phyloP scores from a whole-genome alignment of 768 basidiomycete species.

The Lentinula edodes region DNA sequence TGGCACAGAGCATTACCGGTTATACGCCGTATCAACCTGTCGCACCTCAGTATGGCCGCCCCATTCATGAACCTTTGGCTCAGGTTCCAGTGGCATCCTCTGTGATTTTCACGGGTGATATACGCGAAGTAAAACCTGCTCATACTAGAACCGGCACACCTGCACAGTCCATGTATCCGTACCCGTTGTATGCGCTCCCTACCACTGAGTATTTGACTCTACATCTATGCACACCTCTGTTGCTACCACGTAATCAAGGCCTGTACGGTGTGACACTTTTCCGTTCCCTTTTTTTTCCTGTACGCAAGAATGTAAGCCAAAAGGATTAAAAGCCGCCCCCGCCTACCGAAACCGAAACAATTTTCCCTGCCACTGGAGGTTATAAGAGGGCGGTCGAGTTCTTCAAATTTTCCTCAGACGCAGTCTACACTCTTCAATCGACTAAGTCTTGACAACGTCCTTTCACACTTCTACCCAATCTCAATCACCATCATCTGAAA shows the following conservation, averaged over 20 bases:
- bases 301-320: too few relatives aligned
- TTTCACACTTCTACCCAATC: not conserved
- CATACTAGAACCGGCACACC: not conserved
- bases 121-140: not conserved
- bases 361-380: not conserved
- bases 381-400: not conserved
- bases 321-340: not conserved
- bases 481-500: not conserved
- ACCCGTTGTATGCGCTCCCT: not conserved
- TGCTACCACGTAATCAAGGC: too few relatives aligned
- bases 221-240: not conserved
- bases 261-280: too few relatives aligned
- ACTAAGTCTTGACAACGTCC: not conserved
- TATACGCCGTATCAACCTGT: slow-evolving; percentile 4
- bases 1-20: not conserved
- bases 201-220: not conserved
- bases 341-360: not conserved
- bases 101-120: not conserved
- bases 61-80: not conserved
- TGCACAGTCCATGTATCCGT: not conserved
- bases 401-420: not conserved
- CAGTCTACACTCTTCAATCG: not conserved
- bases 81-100: not conserved
- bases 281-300: too few relatives aligned
- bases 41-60: not conserved